Conservation (phyloP, 495 filamentous ascomycete species). For the Venustampulla echinocandica region DNA sequence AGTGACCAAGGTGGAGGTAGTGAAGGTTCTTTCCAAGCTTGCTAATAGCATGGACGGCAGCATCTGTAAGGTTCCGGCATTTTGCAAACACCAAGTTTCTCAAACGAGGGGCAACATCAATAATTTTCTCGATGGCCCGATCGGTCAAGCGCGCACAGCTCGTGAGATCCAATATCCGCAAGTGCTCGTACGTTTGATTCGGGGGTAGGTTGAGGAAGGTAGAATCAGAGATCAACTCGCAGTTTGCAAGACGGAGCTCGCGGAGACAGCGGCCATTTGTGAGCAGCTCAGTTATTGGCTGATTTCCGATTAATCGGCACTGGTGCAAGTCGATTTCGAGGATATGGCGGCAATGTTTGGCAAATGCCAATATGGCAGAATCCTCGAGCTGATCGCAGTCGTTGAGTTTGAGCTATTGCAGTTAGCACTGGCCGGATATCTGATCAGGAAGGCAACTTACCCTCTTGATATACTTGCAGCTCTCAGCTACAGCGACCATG, state of each 20-base stretch:
- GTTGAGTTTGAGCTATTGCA: conserved; percentile 79
- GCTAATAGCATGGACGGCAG: conserved; percentile 78
- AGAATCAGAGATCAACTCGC: conserved; percentile 68
- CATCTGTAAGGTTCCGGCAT: conserved; percentile 85
- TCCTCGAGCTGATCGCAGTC: conserved; percentile 74
- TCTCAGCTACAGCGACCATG: conserved; percentile 70
- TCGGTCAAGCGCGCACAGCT: conserved; percentile 77
- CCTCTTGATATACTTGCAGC: conserved; percentile 78
- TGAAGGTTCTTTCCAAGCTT: conserved; percentile 91
- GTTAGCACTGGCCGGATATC: conserved; percentile 26
- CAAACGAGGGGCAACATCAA: conserved; percentile 75
- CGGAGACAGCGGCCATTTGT: conserved; percentile 69
- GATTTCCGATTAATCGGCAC: conserved; percentile 70
- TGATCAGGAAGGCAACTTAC: conserved; percentile 36
- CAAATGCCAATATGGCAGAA: conserved; percentile 72
- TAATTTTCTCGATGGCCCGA: conserved; percentile 76
- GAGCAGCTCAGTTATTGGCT: conserved; percentile 70
- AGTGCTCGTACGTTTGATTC: conserved; percentile 63
- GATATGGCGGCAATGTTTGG: conserved; percentile 78
- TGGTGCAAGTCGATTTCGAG: conserved; percentile 93
- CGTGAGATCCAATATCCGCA: conserved; percentile 91
- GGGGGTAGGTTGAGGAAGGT: conserved; percentile 79
- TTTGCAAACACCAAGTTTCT: conserved; percentile 92
- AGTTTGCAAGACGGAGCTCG: conserved; percentile 80
- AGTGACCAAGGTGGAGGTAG: conserved; percentile 93